Evolutionary conservation across 2,329 filamentous ascomycete genomes (phyloP).

Genomic region (Coleophoma crateriformis): DNA sequence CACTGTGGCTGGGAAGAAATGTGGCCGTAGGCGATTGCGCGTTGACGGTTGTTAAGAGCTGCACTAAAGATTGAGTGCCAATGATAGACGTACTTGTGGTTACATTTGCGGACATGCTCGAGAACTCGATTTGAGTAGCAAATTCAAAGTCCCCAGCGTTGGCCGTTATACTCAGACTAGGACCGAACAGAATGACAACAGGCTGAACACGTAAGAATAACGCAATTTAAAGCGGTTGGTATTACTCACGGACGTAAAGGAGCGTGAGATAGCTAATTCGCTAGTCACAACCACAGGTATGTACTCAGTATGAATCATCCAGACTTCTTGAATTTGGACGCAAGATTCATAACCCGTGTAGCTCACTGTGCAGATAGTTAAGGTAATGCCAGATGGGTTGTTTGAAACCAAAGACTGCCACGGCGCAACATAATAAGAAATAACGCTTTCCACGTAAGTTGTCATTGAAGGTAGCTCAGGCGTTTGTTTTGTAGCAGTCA

Average conservation of each 20-base stretch:
- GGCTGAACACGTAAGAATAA: slow-evolving; percentile 2
- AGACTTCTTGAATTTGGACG: slow-evolving; percentile 14
- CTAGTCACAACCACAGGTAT: slow-evolving; percentile 12
- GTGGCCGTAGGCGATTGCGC: too few species aligned
- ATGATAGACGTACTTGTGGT: slow-evolving; percentile 7
- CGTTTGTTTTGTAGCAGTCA: not conserved
- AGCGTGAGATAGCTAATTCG: slow-evolving; percentile 12
- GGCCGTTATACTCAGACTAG: slow-evolving; percentile 8
- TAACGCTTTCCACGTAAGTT: slow-evolving; percentile 15
- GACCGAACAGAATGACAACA: slow-evolving; percentile 10
- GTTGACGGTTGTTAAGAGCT: too few species aligned
- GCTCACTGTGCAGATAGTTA: slow-evolving; percentile 11
- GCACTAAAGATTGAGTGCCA: not conserved
- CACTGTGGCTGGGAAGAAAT: too few species aligned
- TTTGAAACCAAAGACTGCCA: slow-evolving; percentile 19
- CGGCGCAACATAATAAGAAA: slow-evolving; percentile 18
- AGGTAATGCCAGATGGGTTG: slow-evolving; percentile 12
- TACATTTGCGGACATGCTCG: slow-evolving; percentile 6
- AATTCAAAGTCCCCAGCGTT: slow-evolving; percentile 9
- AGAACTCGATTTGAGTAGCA: slow-evolving; percentile 8
- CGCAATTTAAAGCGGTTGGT: too few species aligned
- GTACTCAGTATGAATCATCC: slow-evolving; percentile 12
- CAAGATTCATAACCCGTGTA: slow-evolving; percentile 5
- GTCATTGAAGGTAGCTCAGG: slow-evolving; percentile 1
- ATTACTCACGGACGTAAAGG: slow-evolving; percentile 10